Evolutionary conservation across 257 asterid genomes (phyloP).

Genomic region (Paraleonurus japonicus): DNA sequence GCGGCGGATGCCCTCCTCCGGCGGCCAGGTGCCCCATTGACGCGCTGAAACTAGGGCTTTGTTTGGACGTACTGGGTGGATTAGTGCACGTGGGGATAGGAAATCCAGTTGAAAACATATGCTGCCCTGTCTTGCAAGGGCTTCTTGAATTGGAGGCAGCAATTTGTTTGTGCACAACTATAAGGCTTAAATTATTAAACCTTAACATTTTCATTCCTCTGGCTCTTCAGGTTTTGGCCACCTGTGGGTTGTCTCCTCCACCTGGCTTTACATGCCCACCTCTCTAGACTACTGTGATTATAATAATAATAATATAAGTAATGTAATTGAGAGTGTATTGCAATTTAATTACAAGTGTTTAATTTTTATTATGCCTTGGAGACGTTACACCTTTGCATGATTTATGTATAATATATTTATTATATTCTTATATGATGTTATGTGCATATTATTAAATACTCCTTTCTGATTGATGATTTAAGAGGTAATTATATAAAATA

Average conservation of each 20-base stretch:
- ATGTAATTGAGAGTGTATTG: not conserved
- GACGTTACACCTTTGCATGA: no score
- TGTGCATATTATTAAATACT: no score
- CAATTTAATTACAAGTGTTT: not conserved
- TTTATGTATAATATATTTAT: no score
- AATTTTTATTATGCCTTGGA: no score
- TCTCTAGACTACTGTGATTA: not conserved
- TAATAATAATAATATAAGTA: no score
- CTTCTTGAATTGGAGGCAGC: slow-evolving; percentile 87
- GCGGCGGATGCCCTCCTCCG: slow-evolving; percentile 38
- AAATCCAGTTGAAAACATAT: slow-evolving; percentile 66
- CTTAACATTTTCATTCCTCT: slow-evolving; percentile 79
- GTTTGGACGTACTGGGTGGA: slow-evolving; percentile 90
- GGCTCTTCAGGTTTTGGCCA: slow-evolving; percentile 75
- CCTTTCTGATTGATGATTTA: no score
- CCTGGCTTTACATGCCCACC: slow-evolving; percentile 93
- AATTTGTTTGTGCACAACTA: slow-evolving; percentile 75
- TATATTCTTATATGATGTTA: no score
- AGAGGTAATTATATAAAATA: no score
- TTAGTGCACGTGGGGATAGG: slow-evolving; percentile 79
- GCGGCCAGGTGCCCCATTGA: slow-evolving; percentile 61
- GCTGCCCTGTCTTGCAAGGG: slow-evolving; percentile 93
- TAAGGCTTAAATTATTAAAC: slow-evolving; percentile 74
- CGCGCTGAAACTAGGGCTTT: slow-evolving; percentile 83
- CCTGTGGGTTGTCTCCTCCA: slow-evolving; percentile 82